Evolutionary conservation across 2,329 filamentous ascomycete genomes (phyloP), one percentile per base, ranked within the genome.

Genomic region (Amauroascus niger): DNA sequence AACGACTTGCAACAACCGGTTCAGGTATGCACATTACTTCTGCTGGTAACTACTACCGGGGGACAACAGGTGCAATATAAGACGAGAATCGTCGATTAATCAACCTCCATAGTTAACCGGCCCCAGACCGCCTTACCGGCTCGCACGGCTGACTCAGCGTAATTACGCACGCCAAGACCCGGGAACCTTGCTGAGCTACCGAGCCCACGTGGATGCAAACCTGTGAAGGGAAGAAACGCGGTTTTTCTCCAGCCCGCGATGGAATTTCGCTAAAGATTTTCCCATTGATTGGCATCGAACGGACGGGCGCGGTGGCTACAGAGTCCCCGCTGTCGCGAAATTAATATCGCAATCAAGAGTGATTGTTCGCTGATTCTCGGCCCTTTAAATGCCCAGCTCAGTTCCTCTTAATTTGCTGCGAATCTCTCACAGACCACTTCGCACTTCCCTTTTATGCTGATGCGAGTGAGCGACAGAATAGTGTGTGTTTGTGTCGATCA

Each of bases 401-500:
- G 28, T 47, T 32, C 44, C 44, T 47, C 44, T 20, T 32, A 26
- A 47, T 33, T 33, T 33, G 44, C 26, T 47, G 14, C 44, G 14
- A 26, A 26, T 43, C 14, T n/a, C 40, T 20, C 14, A 13, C 13
- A 13, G 14, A 7, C 6, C 3, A 11, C 33, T 13, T 37, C 14
- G 8, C 37, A 45, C 24, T 26, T 14, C 22, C 40, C 32, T 22
- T 40, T 39, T 8, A 49, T 30, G 47, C 9, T n/a, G 30, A 35
- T 30, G 13, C n/a, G 16, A 48, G 5, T 37, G 33, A 28, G 32
- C 35, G 6, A 40, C 22, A 28, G 22, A 49, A 49, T 11, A 40
- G 30, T n/a, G 33, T 40, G 33, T 20, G n/a, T n/a, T n/a, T 49
- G 11, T 50, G 41, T 52, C 37, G 49, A 52, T 48, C 51, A 53